Evolutionary conservation across 768 basidiomycete species (phyloP), one percentile per base, ranked within the genome.

Genomic region (Cystofilobasidium ferigula): DNA sequence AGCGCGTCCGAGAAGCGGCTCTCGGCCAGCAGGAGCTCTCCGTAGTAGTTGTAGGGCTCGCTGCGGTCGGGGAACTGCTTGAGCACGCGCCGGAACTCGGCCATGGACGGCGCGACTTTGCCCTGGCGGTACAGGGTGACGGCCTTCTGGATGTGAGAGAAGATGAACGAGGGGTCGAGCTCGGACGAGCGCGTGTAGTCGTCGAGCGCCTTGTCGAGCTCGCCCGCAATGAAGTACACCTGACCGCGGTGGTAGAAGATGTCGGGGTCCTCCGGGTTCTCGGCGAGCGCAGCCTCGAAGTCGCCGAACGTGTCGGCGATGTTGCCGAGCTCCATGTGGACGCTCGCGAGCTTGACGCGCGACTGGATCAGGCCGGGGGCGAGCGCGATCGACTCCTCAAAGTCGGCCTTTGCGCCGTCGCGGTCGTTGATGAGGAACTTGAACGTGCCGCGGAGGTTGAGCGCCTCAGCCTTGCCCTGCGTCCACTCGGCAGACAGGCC

Each of bases 161-260:
- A 99, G 69, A 98, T 91, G 72, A 98, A 99, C 38, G 79, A 72
- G 62, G 85, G 81, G 72, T 99, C 95, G 42, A 98, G 81, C 66
- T 84, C 80, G n/a, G 85, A 87, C 16, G 91, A 93, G 75, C 89
- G 86, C 30, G 82, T 84, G 80, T 98, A 99, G 77, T 98, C 89
- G 72, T 84, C 83, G 22, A 91, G 87, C 0, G 95, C 95, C 54
- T 86, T 81, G 4, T 78, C 78, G 75, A 86, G 97, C 70, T 95
- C 86, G 76, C 85, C 86, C 81, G 92, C 88, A 75, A 98, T 94
- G 79, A 98, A 99, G 75, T 88, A 81, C 43, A 98, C 93, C 89
- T 99, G 95, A 53, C 94, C 95, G 71, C 93, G 89, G 76, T 99
- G 95, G 77, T 99, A 99, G 80, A 89, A 98, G 64, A 95, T 90